Evolutionary conservation across 2,329 filamentous ascomycete genomes (phyloP).

Genomic region (Graphilbum ipis-grandicollis): DNA sequence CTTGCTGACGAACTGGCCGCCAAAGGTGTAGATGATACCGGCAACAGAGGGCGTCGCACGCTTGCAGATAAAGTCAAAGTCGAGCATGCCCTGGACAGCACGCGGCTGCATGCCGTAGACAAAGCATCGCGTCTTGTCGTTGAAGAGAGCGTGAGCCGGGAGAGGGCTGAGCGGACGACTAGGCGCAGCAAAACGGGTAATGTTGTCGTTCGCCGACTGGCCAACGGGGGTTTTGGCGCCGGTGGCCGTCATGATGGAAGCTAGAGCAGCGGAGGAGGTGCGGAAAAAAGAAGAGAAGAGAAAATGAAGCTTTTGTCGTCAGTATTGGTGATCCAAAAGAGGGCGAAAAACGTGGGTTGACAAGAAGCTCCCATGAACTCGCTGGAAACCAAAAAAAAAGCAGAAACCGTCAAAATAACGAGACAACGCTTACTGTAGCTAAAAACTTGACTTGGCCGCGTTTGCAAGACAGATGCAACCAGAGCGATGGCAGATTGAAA

Average conservation of each 20-base stretch:
- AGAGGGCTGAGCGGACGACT: conserved; percentile 84
- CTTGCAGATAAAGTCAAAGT: conserved; percentile 99
- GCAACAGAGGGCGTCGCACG: conserved; percentile 88
- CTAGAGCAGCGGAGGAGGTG: not conserved
- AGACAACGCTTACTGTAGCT: too few relatives aligned
- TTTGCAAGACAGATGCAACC: too few relatives aligned
- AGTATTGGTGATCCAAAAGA: too few relatives aligned
- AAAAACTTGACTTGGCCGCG: too few relatives aligned
- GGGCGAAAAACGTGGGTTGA: too few relatives aligned
- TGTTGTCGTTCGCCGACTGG: conserved; percentile 90
- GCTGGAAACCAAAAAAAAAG: too few relatives aligned
- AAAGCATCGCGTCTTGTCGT: conserved; percentile 99
- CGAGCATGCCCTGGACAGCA: conserved; percentile 83
- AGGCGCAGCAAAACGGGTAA: conserved; percentile 85
- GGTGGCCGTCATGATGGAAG: conserved; percentile 32
- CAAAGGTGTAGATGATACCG: conserved; percentile 99
- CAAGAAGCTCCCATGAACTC: too few relatives aligned
- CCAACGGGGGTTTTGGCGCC: conserved; percentile 25
- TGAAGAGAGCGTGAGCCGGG: conserved; percentile 83
- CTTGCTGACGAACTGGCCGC: conserved; percentile 99
- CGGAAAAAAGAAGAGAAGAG: not conserved
- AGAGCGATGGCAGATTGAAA: not conserved
- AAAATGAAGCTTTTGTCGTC: too few relatives aligned
- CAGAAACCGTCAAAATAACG: too few relatives aligned
- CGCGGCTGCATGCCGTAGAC: conserved; percentile 98